A percentile compares a stretch with the other conserved stretches of the same genome.
phyloP scores from a whole-genome alignment of 768 basidiomycete genomes.

The Boletus subcaerulescens region DNA sequence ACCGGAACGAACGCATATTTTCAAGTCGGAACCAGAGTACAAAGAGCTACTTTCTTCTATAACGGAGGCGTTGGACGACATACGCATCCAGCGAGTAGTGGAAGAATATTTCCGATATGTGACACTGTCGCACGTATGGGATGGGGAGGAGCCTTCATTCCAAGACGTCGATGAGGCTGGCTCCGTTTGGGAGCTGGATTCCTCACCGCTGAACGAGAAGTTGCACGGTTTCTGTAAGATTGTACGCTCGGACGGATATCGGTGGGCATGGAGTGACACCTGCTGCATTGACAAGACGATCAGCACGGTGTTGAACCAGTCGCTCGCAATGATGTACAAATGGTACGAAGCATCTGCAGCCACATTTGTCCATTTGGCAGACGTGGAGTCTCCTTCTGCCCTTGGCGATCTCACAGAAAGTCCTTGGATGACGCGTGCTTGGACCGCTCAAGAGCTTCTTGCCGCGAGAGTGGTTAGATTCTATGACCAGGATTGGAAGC shows the following conservation, averaged over 20 bases:
- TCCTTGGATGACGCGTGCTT: slow-evolving; percentile 12
- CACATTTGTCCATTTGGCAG: slow-evolving; percentile 1
- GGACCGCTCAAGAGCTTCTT: slow-evolving; percentile 20
- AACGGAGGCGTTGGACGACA: slow-evolving; percentile 1
- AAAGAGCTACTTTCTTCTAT: slow-evolving; percentile 9
- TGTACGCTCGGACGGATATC: slow-evolving; percentile 3
- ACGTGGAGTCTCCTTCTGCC: background rate
- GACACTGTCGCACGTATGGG: slow-evolving; percentile 14
- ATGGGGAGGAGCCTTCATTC: slow-evolving; percentile 6
- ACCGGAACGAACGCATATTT: background rate
- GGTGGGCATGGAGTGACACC: slow-evolving; percentile 15
- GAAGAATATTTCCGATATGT: slow-evolving; percentile 8
- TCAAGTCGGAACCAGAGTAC: background rate
- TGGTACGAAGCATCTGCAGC: slow-evolving; percentile 10
- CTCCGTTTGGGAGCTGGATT: slow-evolving; percentile 5
- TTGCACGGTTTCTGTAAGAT: slow-evolving; percentile 6
- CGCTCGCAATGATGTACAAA: slow-evolving; percentile 11
- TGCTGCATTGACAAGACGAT: slow-evolving; percentile 13
- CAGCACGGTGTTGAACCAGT: slow-evolving; percentile 2
- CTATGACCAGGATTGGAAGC: slow-evolving; percentile 7
- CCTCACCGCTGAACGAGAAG: slow-evolving; percentile 1
- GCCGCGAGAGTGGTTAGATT: slow-evolving; percentile 8
- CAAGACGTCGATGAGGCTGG: slow-evolving; percentile 2
- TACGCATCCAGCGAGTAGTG: background rate
- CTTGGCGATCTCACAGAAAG: background rate